Evolutionary conservation across 805 yeast genomes (phyloP).

Genomic region (Kodamaea hsintzibuensis): DNA sequence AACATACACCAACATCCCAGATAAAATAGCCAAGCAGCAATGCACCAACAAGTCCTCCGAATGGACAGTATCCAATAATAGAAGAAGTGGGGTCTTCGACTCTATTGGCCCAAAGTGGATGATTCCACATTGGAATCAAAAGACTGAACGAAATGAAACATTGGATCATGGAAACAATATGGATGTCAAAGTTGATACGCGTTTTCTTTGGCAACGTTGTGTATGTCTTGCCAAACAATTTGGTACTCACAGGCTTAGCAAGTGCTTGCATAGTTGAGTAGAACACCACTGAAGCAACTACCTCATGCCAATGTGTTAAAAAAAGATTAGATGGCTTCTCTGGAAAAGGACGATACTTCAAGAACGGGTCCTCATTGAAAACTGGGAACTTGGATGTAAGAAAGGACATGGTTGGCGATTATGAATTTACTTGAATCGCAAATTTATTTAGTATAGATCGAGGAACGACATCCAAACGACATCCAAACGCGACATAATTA

Average conservation of each 20-base stretch:
- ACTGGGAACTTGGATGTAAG: constrained; percentile 23
- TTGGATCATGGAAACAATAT: constrained; percentile 85
- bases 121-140: constrained; percentile 65
- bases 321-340: constrained; percentile 40
- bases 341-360: constrained; percentile 48
- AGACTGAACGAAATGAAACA: constrained; percentile 61
- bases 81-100: constrained; percentile 41
- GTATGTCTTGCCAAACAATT: constrained; percentile 56
- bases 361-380: constrained; percentile 42
- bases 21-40: constrained; percentile 81
- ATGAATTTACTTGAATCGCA: background rate
- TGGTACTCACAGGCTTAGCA: constrained; percentile 53
- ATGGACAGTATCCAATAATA: constrained; percentile 71
- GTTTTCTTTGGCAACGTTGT: constrained; percentile 45
- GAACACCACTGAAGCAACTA: constrained; percentile 56
- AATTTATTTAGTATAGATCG: background rate
- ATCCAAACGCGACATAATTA: background rate
- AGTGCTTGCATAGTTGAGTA: constrained; percentile 56
- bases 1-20: constrained; percentile 84
- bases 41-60: constrained; percentile 71
- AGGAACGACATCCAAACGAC: constrained; percentile 1
- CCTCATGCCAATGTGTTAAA: constrained; percentile 73
- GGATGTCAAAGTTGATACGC: constrained; percentile 82
- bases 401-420: constrained; percentile 4
- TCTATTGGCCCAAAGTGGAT: constrained; percentile 44